Percentiles rank a stretch among this genome's conserved stretches.
phyloP scores from a whole-genome alignment of 116 monocot species.

The Trichopus zeylanicus region DNA sequence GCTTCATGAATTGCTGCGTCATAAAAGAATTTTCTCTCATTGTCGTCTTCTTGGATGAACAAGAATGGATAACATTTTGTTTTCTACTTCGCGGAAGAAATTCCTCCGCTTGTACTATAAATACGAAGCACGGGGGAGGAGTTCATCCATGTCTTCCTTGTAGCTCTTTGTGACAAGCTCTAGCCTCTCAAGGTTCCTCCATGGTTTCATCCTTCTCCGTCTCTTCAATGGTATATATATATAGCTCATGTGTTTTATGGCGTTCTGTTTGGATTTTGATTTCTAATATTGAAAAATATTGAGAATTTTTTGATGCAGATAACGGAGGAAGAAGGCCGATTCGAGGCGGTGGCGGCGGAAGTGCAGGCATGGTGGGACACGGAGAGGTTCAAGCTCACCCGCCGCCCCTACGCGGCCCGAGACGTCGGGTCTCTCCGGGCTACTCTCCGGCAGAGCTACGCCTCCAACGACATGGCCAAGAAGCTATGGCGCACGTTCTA shows the following conservation, averaged over 20 bases:
- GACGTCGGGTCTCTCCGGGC: slow-evolving; percentile 81
- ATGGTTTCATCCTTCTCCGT: slow-evolving; percentile 57
- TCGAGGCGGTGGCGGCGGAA: slow-evolving; percentile 77
- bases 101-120: too few species aligned
- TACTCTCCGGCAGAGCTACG: slow-evolving; percentile 60
- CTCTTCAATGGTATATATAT: slow-evolving; percentile 53
- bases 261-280: too few species aligned
- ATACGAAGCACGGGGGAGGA: not conserved
- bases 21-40: too few species aligned
- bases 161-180: not conserved
- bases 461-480: slow-evolving; percentile 58
- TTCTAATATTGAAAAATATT: too few species aligned
- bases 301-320: too few species aligned
- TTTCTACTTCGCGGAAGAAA: too few species aligned
- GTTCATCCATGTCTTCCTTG: not conserved
- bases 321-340: slow-evolving; percentile 81
- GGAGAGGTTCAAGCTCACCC: slow-evolving; percentile 69
- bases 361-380: slow-evolving; percentile 73
- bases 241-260: too few species aligned
- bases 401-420: slow-evolving; percentile 67
- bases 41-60: too few species aligned
- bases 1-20: too few species aligned
- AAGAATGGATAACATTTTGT: too few species aligned
- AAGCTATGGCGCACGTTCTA: slow-evolving; percentile 83
- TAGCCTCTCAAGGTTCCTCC: slow-evolving; percentile 7